phyloP scores from a whole-genome alignment of 2,329 filamentous ascomycete genomes.

The Botryotinia convoluta region DNA sequence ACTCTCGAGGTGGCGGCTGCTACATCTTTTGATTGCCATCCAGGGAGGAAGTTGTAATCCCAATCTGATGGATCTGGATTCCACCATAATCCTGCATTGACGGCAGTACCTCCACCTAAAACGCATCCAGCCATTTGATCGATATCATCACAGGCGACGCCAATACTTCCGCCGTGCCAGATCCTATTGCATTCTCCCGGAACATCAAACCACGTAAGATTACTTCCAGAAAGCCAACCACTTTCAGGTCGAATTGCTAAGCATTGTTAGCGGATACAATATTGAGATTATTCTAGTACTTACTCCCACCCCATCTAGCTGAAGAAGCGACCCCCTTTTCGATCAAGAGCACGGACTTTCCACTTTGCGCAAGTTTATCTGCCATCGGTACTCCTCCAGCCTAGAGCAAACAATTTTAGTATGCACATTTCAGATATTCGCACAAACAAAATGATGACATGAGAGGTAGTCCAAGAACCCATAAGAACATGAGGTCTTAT shows the following conservation, averaged over 20 bases:
- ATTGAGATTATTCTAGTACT: conserved; percentile 21
- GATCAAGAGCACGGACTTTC: conserved; percentile 62
- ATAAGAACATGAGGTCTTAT: not conserved
- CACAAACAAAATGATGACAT: not conserved
- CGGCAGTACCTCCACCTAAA: conserved; percentile 53
- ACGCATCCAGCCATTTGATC: conserved; percentile 72
- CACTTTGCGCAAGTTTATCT: conserved; percentile 57
- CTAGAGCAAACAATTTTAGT: not conserved
- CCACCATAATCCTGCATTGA: conserved; percentile 70
- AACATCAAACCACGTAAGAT: conserved; percentile 68
- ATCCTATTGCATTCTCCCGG: conserved; percentile 71
- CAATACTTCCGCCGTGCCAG: conserved; percentile 36
- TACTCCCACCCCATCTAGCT: conserved; percentile 59
- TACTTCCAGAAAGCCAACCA: conserved; percentile 58
- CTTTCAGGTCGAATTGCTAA: conserved; percentile 39
- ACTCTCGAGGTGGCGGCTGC: conserved; percentile 56
- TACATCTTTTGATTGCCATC: conserved; percentile 68
- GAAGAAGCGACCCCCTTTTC: conserved; percentile 61
- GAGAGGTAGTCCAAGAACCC: not conserved
- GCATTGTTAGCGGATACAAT: conserved; percentile 15
- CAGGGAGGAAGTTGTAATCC: conserved; percentile 68
- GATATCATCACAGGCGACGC: conserved; percentile 64
- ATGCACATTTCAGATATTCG: not conserved
- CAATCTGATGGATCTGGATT: conserved; percentile 64
- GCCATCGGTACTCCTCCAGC: conserved; percentile 56